A percentile compares a stretch with the other conserved stretches of the same genome.
Evolutionary conservation across 2,329 filamentous ascomycete species (phyloP).

Genomic region (Colletotrichum truncatum): DNA sequence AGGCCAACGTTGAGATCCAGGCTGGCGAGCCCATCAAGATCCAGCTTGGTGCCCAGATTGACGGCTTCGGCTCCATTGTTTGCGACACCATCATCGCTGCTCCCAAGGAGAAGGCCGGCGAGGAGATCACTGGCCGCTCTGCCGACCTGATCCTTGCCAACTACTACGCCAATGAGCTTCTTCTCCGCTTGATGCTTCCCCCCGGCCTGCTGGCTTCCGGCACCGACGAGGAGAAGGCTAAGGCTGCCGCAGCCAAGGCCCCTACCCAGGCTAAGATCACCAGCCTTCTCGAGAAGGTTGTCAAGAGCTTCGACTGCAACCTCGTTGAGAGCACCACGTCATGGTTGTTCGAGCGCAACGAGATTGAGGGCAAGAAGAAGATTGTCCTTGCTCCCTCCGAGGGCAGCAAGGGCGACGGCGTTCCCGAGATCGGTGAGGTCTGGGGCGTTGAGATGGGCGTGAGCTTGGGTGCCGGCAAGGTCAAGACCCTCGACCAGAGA

Average conservation of each 20-base stretch:
- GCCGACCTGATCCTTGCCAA: conserved; percentile 92
- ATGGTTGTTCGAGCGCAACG: conserved; percentile 95
- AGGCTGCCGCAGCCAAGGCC: conserved; percentile 83
- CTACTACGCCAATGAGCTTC: conserved; percentile 94
- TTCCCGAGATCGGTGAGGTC: conserved; percentile 88
- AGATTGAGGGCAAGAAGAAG: conserved; percentile 98
- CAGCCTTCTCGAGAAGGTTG: conserved; percentile 87
- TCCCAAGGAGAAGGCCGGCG: conserved; percentile 66
- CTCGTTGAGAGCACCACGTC: conserved; percentile 98
- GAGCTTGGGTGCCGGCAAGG: conserved; percentile 90
- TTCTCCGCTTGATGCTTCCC: conserved; percentile 89
- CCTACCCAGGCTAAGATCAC: conserved; percentile 90
- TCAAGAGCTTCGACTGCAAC: conserved; percentile 89
- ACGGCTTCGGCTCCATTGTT: conserved; percentile 95
- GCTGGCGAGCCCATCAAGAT: conserved; percentile 93
- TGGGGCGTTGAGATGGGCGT: conserved; percentile 98
- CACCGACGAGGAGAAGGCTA: conserved; percentile 94
- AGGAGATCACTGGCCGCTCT: conserved; percentile 76
- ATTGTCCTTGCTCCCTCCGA: conserved; percentile 91
- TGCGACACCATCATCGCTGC: conserved; percentile 89
- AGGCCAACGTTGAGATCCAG: conserved; percentile 83
- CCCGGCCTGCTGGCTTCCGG: conserved; percentile 85
- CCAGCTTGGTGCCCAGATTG: conserved; percentile 98
- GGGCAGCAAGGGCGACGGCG: conserved; percentile 89
- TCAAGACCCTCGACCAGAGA: conserved; percentile 89